Base-by-base conservation (phyloP, 208 protist species). In the Trypanosoma rangeli region DNA sequence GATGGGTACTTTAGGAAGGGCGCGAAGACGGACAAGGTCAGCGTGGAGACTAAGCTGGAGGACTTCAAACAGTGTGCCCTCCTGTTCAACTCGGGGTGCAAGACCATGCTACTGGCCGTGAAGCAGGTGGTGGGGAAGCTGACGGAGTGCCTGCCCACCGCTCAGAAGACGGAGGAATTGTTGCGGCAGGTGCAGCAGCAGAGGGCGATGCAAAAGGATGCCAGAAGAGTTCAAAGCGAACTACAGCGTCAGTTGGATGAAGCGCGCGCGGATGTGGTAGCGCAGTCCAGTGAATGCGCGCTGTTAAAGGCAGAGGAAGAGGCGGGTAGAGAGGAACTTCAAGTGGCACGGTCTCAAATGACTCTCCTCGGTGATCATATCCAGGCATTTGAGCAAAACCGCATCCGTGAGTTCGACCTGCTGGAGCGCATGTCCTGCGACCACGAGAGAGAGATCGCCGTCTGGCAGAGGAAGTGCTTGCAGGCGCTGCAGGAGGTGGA, bases 1-100 rank as follows among this genome's bases (percentile, higher is more conserved):
- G 68, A 73, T 16, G 53, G 33, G 53, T 68, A 65, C 39, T 26
- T 68, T 0, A 69, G 22, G 44, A 62, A 65, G 55, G 68, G 59
- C 1, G 13, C 42, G n/a, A 22, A 28, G 18, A 28, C 5, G 16
- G 57, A 60, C 12, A 8, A 29, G 9, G n/a, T 48, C 31, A 48
- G 28, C 26, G 35, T 56, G 9, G 68, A 73, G 9, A 55, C 16
- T 0, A 61, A 56, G 44, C 26, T 73, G 16, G 68, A 56, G 22
- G 56, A 65, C 20, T 73, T 73, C 39, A 48, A 56, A 46, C 39
- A 65, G 53, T 24, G 57, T 52, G 31, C 55, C 9, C 5, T 65
- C 4, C 26, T 66, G 9, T 64, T 73, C 26, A 73, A 73, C 58
- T 28, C 68, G 20, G 59, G 58, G 16, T 26, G 67, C 39, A 20